Evolutionary conservation across 2,329 filamentous ascomycete species (phyloP).

Genomic region (Alternaria gansuensis): DNA sequence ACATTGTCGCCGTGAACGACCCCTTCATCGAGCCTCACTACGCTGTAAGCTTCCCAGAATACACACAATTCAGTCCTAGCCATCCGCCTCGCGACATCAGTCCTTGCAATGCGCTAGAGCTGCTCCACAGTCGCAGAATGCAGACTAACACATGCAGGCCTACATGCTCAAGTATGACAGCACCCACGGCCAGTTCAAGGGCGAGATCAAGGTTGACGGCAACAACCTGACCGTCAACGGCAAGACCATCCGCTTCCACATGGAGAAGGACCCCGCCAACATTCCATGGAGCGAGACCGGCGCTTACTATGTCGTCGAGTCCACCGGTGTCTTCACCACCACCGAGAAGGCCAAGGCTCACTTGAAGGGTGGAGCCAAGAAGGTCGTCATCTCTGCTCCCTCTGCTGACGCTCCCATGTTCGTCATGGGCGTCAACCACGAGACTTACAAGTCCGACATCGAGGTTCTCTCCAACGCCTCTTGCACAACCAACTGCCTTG

Average conservation of each 20-base stretch:
- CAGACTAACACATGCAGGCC: slow-evolving; percentile 66
- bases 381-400: slow-evolving; percentile 84
- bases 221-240: slow-evolving; percentile 86
- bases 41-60: slow-evolving; percentile 74
- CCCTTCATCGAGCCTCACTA: slow-evolving; percentile 98
- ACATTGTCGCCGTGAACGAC: slow-evolving; percentile 97
- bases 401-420: slow-evolving; percentile 99
- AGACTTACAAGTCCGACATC: slow-evolving; percentile 88
- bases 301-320: slow-evolving; percentile 95
- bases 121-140: background rate
- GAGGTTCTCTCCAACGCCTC: slow-evolving; percentile 98
- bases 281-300: slow-evolving; percentile 91
- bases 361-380: slow-evolving; percentile 97
- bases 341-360: slow-evolving; percentile 93
- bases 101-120: background rate
- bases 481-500: slow-evolving; percentile 99
- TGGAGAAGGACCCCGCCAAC: slow-evolving; percentile 84
- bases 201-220: slow-evolving; percentile 77
- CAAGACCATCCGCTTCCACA: slow-evolving; percentile 95
- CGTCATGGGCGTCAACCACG: slow-evolving; percentile 99
- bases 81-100: background rate
- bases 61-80: slow-evolving; percentile 1
- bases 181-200: slow-evolving; percentile 96
- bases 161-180: slow-evolving; percentile 99
- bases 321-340: slow-evolving; percentile 99